Base-by-base conservation (phyloP, 2,329 filamentous ascomycete genomes). In the Chaetothyriales sp. region DNA sequence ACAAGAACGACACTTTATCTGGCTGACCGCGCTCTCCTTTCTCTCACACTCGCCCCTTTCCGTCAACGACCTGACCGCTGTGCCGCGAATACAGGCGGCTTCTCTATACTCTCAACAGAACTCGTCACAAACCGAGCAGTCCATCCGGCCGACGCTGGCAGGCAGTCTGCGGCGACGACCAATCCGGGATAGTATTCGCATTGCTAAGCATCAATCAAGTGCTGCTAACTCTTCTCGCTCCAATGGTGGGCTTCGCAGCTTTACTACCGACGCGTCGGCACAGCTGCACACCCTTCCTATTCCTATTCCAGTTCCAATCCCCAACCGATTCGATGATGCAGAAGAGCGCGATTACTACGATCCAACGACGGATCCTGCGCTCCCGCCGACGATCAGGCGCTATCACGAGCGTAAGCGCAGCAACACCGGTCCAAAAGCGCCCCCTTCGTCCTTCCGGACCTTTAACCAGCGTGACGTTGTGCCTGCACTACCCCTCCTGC, bases 21-120 rank as follows among this genome's bases (percentile, higher is more conserved):
- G 92, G 92, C 72, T 98, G 52, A 95, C 87, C 18, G 87, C 92
- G 0, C 73, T 98, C 18, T 95, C 89, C 0, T 98, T 96, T 77
- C 74, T 98, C 28, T 89, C 90, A 10, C 88, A 95, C 64, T 94
- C 89, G 0, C 80, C 83, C 15, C 83, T 90, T 61, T 81, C 83
- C 1, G 76, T 90, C 4, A 85, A 86, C 1, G 86, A 92, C 49
- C 78, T 88, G 15, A 71, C 82, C 2, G 65, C 77, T 12, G 66
- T 76, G 18, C 77, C 75, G n/a, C 45, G 48, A 28, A 49, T 48
- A 19, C 51, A 49, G n/a, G 20, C 50, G 10, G 50, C 51, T n/a
- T 36, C 50, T 39, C 9, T 39, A 15, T 39, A 39, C 15, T 39
- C 32, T 39, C 44, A 45, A n/a, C 68, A 70, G 2, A 62, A 74